Percentiles rank a stretch among this genome's conserved stretches.
Evolutionary conservation across 2,329 filamentous ascomycete genomes (phyloP).

Genomic region (Penicillium fuscoglaucum): DNA sequence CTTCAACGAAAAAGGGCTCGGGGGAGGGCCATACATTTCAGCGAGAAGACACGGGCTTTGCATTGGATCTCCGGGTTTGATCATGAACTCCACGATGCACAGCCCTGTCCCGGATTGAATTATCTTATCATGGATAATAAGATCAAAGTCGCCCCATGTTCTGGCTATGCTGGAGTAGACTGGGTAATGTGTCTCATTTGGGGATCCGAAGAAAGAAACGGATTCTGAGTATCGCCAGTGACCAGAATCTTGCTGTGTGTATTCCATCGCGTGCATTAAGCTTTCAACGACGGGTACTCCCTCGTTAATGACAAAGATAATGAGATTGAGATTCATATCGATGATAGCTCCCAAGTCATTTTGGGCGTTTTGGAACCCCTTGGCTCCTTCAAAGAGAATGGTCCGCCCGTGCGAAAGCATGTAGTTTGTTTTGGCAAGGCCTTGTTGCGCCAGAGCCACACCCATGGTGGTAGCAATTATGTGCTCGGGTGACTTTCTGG

Average conservation of each 20-base stretch:
- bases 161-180: neutral
- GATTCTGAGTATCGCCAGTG: conserved; percentile 1
- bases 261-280: neutral
- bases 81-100: neutral
- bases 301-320: neutral
- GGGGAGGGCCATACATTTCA: neutral
- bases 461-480: neutral
- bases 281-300: neutral
- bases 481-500: neutral
- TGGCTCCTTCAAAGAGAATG: neutral
- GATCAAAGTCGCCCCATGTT: neutral
- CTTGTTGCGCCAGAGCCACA: neutral
- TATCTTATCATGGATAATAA: neutral
- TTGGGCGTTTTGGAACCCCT: neutral
- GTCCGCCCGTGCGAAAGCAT: neutral
- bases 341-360: neutral
- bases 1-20: neutral
- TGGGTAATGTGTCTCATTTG: neutral
- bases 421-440: neutral
- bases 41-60: neutral
- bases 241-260: neutral
- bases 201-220: conserved; percentile 1
- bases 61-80: neutral
- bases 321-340: neutral
- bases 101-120: neutral